A percentile compares a stretch with the other conserved stretches of the same genome.
phyloP scores from a whole-genome alignment of 495 filamentous ascomycete genomes.

The Tuber brumale region DNA sequence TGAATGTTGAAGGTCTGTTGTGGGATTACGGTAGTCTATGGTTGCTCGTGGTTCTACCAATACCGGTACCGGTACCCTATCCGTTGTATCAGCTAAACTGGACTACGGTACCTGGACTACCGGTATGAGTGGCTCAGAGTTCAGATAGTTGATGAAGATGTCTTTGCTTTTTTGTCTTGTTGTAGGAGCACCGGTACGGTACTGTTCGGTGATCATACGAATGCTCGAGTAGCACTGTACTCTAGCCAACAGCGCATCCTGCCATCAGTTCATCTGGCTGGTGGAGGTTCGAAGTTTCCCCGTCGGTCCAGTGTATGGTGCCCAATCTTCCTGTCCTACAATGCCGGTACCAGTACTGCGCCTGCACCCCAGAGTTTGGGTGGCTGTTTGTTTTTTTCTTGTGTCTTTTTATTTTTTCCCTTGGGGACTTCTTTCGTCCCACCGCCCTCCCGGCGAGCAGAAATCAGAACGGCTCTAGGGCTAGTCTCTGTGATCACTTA shows the following conservation, averaged over 20 bases:
- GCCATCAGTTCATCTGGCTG: background rate
- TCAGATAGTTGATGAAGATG: background rate
- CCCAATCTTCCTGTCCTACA: background rate
- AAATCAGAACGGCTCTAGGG: background rate
- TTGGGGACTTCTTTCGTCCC: background rate
- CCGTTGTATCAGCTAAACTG: background rate
- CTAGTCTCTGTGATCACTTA: background rate
- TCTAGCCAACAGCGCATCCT: background rate
- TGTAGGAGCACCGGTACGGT: background rate
- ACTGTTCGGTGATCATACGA: too few relatives aligned
- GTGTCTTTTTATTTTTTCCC: too few relatives aligned
- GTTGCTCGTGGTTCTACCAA: too few relatives aligned
- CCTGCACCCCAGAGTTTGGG: too few relatives aligned
- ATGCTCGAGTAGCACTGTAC: background rate
- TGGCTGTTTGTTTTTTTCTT: too few relatives aligned
- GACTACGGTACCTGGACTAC: too few relatives aligned
- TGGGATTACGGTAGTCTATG: too few relatives aligned
- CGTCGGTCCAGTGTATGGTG: background rate
- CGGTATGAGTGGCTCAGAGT: background rate
- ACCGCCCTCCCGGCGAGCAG: background rate
- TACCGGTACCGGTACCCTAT: too few relatives aligned
- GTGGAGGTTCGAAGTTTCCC: background rate
- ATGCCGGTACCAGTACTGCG: background rate
- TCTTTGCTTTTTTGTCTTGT: background rate
- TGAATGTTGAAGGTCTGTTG: too few relatives aligned